Base-by-base conservation (phyloP, 805 yeast species). In the Yamadazyma nakazawae region DNA sequence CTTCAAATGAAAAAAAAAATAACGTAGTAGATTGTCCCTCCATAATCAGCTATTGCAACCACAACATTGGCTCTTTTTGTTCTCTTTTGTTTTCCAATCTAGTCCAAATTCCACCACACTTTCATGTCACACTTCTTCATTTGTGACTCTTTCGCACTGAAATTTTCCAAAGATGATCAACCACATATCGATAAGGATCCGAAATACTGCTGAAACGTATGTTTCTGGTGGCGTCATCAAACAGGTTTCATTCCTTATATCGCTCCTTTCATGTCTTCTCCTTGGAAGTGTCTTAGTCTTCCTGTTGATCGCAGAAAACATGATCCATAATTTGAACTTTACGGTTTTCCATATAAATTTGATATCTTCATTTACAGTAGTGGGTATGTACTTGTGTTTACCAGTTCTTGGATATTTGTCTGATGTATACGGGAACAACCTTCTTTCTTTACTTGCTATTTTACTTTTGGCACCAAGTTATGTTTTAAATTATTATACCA, bases 201-300 rank as follows among this genome's bases (percentile, higher is more conserved):
- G 48, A 31, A 45, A 45, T 17, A 13, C 37, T 7, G 34, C 39
- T 9, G 45, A 45, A 28, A n/a, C 25, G 9, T 31, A 40, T 14
- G 39, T 45, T 7, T 30, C 45, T 6, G 39, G 34, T 3, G 17
- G 14, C 11, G 30, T 36, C 6, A 66, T 84, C 13, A 74, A 78
- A 49, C 59, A 60, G 18, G 51, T 72, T 17, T 82, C 92, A 13
- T 85, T 85, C 55, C 46, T 62, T 9, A 69, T 81, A 28, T 77
- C 91, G 1, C 62, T 86, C 35, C 32, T 76, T 13, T 75, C 88
- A 43, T 86, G 96, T 64, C 70, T 89, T 2, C 76, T 84, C 40
- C 82, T 89, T 19, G 97, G 96, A 0, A 86, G 95, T 3, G 85
- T 92, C 43, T 74, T 88, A 49, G 74, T 91, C 17, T 88, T 90